Conservation (phyloP, 129 eudicot genomes). For the Tagetes patula region DNA sequence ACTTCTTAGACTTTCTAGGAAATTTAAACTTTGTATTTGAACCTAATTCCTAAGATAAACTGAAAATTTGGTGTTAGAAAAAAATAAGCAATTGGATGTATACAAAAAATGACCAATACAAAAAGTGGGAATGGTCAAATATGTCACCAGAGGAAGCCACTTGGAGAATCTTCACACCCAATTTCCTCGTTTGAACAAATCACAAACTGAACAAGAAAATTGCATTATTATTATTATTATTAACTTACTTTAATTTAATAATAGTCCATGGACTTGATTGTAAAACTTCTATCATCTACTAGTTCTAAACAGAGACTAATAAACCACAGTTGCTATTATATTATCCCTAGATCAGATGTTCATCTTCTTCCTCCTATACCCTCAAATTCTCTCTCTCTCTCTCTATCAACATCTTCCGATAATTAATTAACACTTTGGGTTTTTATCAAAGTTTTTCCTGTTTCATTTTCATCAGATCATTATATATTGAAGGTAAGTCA, state of each 20-base stretch:
- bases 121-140: neutral
- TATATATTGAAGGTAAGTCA: neutral
- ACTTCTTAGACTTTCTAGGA: no score
- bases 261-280: neutral
- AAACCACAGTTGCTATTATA: neutral
- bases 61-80: no score
- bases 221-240: no score
- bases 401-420: neutral
- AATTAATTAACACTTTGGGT: neutral
- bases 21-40: no score
- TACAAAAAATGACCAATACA: no score
- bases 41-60: no score
- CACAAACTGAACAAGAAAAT: neutral
- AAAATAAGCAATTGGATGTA: no score
- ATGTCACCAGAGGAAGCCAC: neutral
- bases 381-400: no score
- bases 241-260: neutral
- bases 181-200: neutral
- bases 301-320: neutral
- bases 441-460: neutral
- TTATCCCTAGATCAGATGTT: neutral
- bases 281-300: no score
- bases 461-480: neutral
- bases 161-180: slow-evolving; percentile 7
- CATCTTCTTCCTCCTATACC: neutral